Evolutionary conservation across 495 filamentous ascomycete genomes (phyloP).

Genomic region (Talaromyces liani): DNA sequence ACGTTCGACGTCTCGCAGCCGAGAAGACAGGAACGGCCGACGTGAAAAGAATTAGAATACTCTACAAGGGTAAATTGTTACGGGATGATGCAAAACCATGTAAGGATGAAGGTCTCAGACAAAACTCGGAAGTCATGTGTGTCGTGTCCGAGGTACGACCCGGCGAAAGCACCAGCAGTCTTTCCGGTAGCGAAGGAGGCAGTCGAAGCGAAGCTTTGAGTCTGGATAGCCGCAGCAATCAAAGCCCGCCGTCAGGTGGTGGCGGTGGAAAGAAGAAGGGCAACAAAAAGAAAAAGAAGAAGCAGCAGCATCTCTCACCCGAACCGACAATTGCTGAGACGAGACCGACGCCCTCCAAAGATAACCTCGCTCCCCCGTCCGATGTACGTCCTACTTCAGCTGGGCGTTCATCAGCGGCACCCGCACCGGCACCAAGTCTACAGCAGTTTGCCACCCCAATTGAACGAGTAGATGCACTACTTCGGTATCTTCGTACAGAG

Average conservation of each 20-base stretch:
- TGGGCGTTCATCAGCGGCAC: constrained; percentile 15
- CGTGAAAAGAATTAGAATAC: constrained; percentile 58
- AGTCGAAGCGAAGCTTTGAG: constrained; percentile 13
- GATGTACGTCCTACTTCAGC: constrained; percentile 17
- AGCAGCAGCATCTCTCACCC: constrained; percentile 24
- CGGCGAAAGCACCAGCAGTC: constrained; percentile 42
- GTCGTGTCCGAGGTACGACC: constrained; percentile 43
- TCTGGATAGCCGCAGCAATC: constrained; percentile 13
- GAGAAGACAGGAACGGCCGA: constrained; percentile 53
- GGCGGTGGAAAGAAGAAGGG: constrained; percentile 26
- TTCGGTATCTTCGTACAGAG: constrained; percentile 55
- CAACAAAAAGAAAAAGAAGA: constrained; percentile 31
- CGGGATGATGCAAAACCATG: constrained; percentile 58
- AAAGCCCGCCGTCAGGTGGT: constrained; percentile 12
- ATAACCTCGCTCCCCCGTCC: constrained; percentile 12
- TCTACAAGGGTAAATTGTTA: constrained; percentile 76
- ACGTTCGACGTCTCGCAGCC: constrained; percentile 58
- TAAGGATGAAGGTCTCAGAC: constrained; percentile 68
- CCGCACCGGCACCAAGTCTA: constrained; percentile 30
- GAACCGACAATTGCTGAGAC: constrained; percentile 14
- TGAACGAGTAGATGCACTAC: constrained; percentile 66
- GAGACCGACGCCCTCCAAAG: not conserved
- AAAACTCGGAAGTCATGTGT: constrained; percentile 68
- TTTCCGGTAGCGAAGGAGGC: constrained; percentile 37
- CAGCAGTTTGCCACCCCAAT: constrained; percentile 36